Base-by-base conservation (phyloP, 1,139 yeast genomes). In the Sugiyamaella neomexicana region DNA sequence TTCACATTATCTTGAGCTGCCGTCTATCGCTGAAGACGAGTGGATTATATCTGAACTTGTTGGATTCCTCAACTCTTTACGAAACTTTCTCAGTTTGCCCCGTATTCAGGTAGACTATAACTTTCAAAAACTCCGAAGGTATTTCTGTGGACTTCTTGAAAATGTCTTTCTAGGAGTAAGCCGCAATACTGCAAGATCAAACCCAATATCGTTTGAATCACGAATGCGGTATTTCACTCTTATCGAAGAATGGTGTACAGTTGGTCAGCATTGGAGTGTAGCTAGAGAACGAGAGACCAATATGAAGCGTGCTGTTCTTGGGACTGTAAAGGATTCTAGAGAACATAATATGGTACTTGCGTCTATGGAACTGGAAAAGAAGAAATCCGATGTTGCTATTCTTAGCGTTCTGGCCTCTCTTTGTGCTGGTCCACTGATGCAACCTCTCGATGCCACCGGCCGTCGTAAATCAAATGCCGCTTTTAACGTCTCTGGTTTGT, bases 221-320 rank as follows among this genome's bases (percentile, higher is more conserved):
- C 76, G 97, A 55, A 83, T 88, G 25, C 86, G 90, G 0, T 86
- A 95, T 61, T 90, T 89, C 71, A 82, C 84, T 47, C 85, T 81
- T 65, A 74, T 93, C 58, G 90, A 87, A 61, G 96, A 89, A 66
- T 95, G 99, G 99, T 89, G 97, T 70, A 96, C 96, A 0, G 83
- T 81, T 68, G 98, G 98, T 1, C 85, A 81, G 51, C 38, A 32
- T 34, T 44, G 42, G 42, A 76, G 82, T 36, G 67, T 85, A 2
- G 80, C 89, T 4, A 82, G 81, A 41, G 88, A 85, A 40, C 75
- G 97, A 48, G 91, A 89, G 62, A 70, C 72, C 5, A 68, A 73
- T 1, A 90, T 91, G 88, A 60, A 67, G 40, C 61, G 67, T 6
- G 41, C 60, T 7, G 67, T 66, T 2, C 50, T 65, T 25, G 59